phyloP scores from a whole-genome alignment of 2,329 filamentous ascomycete genomes.

The Phaeoacremonium minimum region DNA sequence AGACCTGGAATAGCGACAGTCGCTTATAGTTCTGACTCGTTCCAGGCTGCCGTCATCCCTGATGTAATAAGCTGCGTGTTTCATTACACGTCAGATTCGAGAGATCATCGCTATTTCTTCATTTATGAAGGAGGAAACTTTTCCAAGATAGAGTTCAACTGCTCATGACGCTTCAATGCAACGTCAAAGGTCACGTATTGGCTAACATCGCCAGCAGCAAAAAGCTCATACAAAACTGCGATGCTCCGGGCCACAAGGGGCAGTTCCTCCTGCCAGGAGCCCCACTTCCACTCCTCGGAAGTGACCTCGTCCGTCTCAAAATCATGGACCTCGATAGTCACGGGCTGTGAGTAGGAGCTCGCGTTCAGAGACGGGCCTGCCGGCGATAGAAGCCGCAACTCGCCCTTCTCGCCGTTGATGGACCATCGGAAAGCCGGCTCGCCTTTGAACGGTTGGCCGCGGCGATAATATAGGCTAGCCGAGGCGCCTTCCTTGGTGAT shows the following conservation, averaged over 20 bases:
- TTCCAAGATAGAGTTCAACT: constrained; percentile 33
- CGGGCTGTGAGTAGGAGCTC: constrained; percentile 26
- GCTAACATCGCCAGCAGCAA: constrained; percentile 26
- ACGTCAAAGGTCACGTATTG: constrained; percentile 30
- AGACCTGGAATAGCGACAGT: too few species aligned
- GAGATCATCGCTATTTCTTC: too few species aligned
- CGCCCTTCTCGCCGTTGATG: constrained; percentile 42
- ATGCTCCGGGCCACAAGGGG: constrained; percentile 41
- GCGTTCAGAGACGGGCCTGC: constrained; percentile 23
- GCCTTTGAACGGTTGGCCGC: constrained; percentile 39
- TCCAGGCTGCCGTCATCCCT: too few species aligned
- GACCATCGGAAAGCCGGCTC: constrained; percentile 38
- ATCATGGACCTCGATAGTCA: constrained; percentile 47
- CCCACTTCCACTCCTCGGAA: constrained; percentile 36
- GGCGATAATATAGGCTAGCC: constrained; percentile 31
- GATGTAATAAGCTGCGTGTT: too few species aligned
- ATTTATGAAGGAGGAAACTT: too few species aligned
- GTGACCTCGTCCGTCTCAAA: constrained; percentile 38
- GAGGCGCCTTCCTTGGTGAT: constrained; percentile 26
- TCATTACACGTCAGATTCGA: too few species aligned
- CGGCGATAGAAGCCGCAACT: constrained; percentile 30
- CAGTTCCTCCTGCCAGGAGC: constrained; percentile 40
- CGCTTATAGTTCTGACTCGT: too few species aligned
- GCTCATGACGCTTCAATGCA: constrained; percentile 40
- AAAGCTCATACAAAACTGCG: constrained; percentile 52